Base-by-base conservation (phyloP, 805 yeast species). In the Torulaspora gathmanii region DNA sequence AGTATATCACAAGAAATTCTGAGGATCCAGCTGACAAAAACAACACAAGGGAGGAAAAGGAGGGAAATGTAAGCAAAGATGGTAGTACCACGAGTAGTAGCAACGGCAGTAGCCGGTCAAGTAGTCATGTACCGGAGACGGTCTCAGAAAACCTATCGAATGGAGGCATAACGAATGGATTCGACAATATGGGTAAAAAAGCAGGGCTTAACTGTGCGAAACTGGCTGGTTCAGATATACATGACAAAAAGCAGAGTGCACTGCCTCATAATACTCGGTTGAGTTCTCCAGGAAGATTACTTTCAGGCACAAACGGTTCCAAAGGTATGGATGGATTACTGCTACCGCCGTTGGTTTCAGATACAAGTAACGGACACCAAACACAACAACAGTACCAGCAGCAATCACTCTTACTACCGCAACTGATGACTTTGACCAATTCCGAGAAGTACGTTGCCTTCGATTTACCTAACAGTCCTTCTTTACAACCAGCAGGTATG, bases 391-490 rank as follows among this genome's bases (percentile, higher is more conserved):
- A 54, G 29, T 46, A 50, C 25, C 63, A 52, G 22, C 63, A 55
- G 27, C 63, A 52, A 43, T 57, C 58, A 19, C 57, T 54, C 35
- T 51, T 44, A 36, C 58, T 43, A 47, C 69, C 50, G 40, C 66
- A 47, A 34, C 57, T 52, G 44, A 61, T 47, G 61, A 63, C 51
- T 37, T 54, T 51, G 56, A 63, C 51, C 46, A 65, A 55, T 33
- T 55, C 60, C 12, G 63, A 56, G 31, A 57, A 56, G 31, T 57
- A 51, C 38, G 60, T 58, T 7, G 55, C 56, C 13, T 47, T 50
- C 30, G 56, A 49, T 26, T 34, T 55, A 26, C 56, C 51, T 4
- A 54, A 46, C 42, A 47, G 53, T 33, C 54, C 56, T 22, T 45
- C 57, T 20, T 34, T 45, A 22, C 58, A 58, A 31, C 50, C 60